Percentiles rank a stretch among this genome's conserved stretches.
phyloP scores from a whole-genome alignment of 805 yeast species.

The Yamadazyma laniorum region DNA sequence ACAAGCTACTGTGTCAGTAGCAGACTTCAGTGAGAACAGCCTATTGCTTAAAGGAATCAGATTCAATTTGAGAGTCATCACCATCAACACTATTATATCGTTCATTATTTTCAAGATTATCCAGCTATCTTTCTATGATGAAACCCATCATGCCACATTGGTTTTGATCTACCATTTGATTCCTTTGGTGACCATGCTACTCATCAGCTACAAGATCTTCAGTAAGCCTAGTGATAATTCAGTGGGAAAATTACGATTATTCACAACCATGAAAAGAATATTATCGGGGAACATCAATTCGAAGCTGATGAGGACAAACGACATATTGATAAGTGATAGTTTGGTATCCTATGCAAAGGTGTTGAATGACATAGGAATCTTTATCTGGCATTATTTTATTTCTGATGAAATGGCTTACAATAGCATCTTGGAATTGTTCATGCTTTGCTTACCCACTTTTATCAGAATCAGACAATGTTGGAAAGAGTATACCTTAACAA shows the following conservation, averaged over 20 bases:
- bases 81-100: slow-evolving; percentile 19
- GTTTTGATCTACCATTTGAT: slow-evolving; percentile 19
- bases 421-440: slow-evolving; percentile 27
- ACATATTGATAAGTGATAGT: slow-evolving; percentile 80
- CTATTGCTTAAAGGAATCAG: slow-evolving; percentile 34
- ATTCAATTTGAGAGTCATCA: slow-evolving; percentile 26
- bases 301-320: slow-evolving; percentile 62
- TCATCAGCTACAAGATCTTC: slow-evolving; percentile 33
- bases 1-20: slow-evolving; percentile 27
- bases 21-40: slow-evolving; percentile 30
- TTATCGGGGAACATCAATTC: slow-evolving; percentile 58
- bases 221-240: slow-evolving; percentile 26
- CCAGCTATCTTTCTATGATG: slow-evolving; percentile 12
- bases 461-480: slow-evolving; percentile 82
- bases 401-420: slow-evolving; percentile 31
- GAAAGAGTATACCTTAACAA: slow-evolving; percentile 56
- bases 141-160: slow-evolving; percentile 10
- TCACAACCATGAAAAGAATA: slow-evolving; percentile 52
- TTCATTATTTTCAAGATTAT: slow-evolving; percentile 12
- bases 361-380: slow-evolving; percentile 65
- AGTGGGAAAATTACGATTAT: slow-evolving; percentile 44
- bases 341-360: slow-evolving; percentile 79
- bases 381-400: slow-evolving; percentile 44
- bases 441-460: slow-evolving; percentile 57
- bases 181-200: slow-evolving; percentile 38